These are phyloP conservation scores for Mycosphaerelloides madeirae DNA, from an alignment of 2,329 filamentous ascomycete genomes.

Conservation along the genomic window DNA sequence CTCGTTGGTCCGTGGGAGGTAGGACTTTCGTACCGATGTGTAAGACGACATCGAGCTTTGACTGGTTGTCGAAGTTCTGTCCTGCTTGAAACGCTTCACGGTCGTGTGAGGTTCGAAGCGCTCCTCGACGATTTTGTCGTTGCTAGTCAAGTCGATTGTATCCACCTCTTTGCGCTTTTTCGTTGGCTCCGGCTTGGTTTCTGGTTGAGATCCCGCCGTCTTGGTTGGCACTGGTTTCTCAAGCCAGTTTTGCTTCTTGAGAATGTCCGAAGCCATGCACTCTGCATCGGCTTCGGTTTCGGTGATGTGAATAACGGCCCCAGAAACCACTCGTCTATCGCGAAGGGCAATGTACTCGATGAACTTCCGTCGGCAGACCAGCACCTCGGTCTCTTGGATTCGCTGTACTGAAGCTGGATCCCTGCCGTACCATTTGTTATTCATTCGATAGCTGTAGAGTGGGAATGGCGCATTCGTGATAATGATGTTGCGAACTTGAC, in stretches of 20 bases:
- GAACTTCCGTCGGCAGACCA: slow-evolving; percentile 53
- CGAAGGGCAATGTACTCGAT: slow-evolving; percentile 14
- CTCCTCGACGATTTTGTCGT: slow-evolving; percentile 2
- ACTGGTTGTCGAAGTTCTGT: too few species aligned
- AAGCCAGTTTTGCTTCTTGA: background rate
- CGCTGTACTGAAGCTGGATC: background rate
- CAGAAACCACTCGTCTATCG: background rate
- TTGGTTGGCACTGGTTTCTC: background rate
- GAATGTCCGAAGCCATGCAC: slow-evolving; percentile 1
- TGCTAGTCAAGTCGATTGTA: slow-evolving; percentile 1
- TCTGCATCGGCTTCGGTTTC: slow-evolving; percentile 3
- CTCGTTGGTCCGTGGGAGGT: too few species aligned
- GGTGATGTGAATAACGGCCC: background rate
- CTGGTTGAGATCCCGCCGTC: too few species aligned
- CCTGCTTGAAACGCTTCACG: too few species aligned
- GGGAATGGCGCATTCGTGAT: slow-evolving; percentile 55
- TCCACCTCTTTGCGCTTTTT: slow-evolving; percentile 1
- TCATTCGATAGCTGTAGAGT: slow-evolving; percentile 5
- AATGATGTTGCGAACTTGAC: slow-evolving; percentile 19
- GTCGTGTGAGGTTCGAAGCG: too few species aligned
- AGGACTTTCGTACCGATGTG: too few species aligned
- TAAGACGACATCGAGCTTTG: too few species aligned
- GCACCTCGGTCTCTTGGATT: slow-evolving; percentile 6
- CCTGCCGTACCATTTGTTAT: background rate
- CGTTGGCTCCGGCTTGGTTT: background rate